Percentiles rank a stretch among this genome's conserved stretches.
phyloP scores from a whole-genome alignment of 2,329 filamentous ascomycete genomes.

The Ilyonectria robusta region DNA sequence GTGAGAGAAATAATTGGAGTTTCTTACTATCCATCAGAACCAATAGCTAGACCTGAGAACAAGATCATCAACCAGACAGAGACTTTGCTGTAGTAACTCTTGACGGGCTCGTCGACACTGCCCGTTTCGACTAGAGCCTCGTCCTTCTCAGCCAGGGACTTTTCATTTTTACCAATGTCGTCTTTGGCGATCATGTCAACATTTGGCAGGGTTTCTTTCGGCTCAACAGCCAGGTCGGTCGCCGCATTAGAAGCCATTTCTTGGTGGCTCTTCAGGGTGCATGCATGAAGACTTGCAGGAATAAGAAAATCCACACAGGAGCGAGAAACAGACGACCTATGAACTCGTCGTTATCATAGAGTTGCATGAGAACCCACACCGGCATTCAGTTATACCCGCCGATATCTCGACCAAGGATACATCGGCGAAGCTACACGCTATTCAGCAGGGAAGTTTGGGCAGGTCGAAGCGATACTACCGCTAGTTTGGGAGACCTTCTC shows the following conservation, averaged over 20 bases:
- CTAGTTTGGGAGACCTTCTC: conserved; percentile 1
- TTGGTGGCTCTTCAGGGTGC: neutral
- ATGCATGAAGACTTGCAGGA: conserved; percentile 3
- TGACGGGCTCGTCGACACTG: conserved; percentile 35
- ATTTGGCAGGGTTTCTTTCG: conserved; percentile 9
- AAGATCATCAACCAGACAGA: conserved; percentile 61
- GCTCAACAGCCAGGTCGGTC: conserved; percentile 19
- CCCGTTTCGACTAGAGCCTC: conserved; percentile 37
- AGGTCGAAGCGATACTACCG: conserved; percentile 10
- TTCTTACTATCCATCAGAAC: conserved; percentile 60
- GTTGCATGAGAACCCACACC: conserved; percentile 6
- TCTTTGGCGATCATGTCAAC: conserved; percentile 7
- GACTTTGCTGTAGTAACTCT: conserved; percentile 55
- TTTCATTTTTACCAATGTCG: conserved; percentile 22
- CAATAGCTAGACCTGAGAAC: conserved; percentile 62
- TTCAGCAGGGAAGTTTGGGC: conserved; percentile 8
- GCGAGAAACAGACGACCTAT: conserved; percentile 6
- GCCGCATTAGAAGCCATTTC: conserved; percentile 23
- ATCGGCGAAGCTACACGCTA: conserved; percentile 10
- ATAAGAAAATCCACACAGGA: conserved; percentile 1
- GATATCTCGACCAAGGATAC: neutral
- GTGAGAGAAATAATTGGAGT: neutral
- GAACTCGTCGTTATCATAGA: conserved; percentile 7
- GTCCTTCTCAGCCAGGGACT: conserved; percentile 13
- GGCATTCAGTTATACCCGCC: neutral